Base-by-base conservation (phyloP, 768 basidiomycete species). In the Mrakia frigida region DNA sequence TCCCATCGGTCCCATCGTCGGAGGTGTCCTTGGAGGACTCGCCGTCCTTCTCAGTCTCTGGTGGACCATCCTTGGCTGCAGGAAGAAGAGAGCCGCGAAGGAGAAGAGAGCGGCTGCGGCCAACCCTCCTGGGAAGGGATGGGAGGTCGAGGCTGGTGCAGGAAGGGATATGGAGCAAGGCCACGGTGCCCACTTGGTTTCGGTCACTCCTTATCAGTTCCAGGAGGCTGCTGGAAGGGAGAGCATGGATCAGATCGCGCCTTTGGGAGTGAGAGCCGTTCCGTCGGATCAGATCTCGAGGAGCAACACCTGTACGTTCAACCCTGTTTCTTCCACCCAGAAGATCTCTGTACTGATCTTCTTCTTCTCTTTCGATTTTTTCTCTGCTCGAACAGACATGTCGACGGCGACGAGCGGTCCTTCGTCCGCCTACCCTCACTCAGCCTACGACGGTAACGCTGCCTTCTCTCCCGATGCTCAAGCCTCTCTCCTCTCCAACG, bases 201-300 rank as follows among this genome's bases (percentile, higher is more conserved):
- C 31, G 13, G 61, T 63, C n/a, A 63, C 61, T 6, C 61, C 61
- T n/a, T 63, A 63, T 16, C 61, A 63, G 61, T 63, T 63, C 61
- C 61, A 63, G 31, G 31, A 63, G 61, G 31, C 31, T 21, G 61
- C 18, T 21, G 61, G 31, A 16, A 33, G 61, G 61, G 61, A 63
- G 61, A 63, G 61, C 33, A 33, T 63, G 31, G 61, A 63, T 37
- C 61, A 63, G 61, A 16, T 63, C 35, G 61, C 31, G 31, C 61
- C 61, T 5, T 23, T 63, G 31, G 31, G 61, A 31, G 33, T 33
- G 33, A 63, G 33, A 6, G 61, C 61, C 1, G 25, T 63, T 31
- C 28, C 61, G 7, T 9, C 31, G 18, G 61, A 63, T 63, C 61
- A 63, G 61, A 37, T 63, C n/a, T 63, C 61, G 61, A 63, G 61